phyloP scores from a whole-genome alignment of 2,329 filamentous ascomycete species.

The Ophiosphaerella narmari region DNA sequence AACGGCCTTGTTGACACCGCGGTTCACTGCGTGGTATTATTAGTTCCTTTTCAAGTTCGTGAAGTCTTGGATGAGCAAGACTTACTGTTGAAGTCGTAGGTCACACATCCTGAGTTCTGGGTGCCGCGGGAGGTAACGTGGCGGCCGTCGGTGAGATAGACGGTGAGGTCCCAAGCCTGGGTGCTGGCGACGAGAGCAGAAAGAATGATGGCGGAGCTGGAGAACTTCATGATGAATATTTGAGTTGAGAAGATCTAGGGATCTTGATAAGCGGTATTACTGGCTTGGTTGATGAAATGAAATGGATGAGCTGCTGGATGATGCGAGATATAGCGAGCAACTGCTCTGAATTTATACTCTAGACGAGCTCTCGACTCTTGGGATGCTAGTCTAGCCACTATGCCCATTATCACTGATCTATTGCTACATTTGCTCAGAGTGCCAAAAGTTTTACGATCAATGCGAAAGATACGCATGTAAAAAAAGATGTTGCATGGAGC shows the following conservation, averaged over 20 bases:
- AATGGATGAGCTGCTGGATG: not conserved
- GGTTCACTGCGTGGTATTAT: not conserved
- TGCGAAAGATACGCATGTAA: too few relatives aligned
- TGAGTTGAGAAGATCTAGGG: not conserved
- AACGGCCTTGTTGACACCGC: not conserved
- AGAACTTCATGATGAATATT: not conserved
- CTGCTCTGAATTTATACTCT: not conserved
- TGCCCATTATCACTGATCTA: not conserved
- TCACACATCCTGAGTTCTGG: not conserved
- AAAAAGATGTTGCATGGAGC: too few relatives aligned
- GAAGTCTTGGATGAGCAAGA: not conserved
- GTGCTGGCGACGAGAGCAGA: not conserved
- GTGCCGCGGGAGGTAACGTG: not conserved
- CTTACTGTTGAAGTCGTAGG: not conserved
- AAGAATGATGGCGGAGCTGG: not conserved
- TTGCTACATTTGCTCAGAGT: too few relatives aligned
- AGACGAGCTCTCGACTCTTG: too few relatives aligned
- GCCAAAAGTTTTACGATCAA: too few relatives aligned
- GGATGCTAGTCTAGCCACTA: not conserved
- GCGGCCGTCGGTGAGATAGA: not conserved
- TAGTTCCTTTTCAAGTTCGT: too few relatives aligned
- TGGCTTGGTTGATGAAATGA: not conserved
- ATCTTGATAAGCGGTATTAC: not conserved
- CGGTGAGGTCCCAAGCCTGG: not conserved
- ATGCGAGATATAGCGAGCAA: not conserved